phyloP scores from a whole-genome alignment of 768 basidiomycete genomes.

The Trametes punicea region DNA sequence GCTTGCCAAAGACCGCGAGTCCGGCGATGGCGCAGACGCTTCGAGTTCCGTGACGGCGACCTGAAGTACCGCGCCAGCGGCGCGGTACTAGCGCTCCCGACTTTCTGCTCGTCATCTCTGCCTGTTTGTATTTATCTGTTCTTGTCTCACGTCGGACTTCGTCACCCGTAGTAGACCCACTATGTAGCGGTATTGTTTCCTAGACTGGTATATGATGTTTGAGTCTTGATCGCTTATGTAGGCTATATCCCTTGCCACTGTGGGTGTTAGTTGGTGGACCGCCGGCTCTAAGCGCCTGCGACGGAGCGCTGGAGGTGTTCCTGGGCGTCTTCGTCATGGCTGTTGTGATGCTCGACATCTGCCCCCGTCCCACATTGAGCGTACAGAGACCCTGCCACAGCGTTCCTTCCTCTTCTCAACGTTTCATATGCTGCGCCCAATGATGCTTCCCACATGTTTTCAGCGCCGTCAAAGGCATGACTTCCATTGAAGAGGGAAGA shows the following conservation, averaged over 20 bases:
- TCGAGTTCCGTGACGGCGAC: not conserved
- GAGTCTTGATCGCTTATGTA: not conserved
- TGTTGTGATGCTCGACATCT: too few species aligned
- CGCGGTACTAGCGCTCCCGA: not conserved
- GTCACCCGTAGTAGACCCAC: not conserved
- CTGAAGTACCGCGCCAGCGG: not conserved
- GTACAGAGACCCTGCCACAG: not conserved
- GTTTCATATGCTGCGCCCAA: not conserved
- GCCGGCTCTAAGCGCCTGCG: not conserved
- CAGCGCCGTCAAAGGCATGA: not conserved
- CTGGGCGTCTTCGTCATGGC: not conserved
- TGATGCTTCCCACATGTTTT: not conserved
- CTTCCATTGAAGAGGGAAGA: too few species aligned
- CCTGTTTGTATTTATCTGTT: not conserved
- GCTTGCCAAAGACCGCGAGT: not conserved
- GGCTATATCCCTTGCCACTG: not conserved
- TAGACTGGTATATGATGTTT: slow-evolving; percentile 4
- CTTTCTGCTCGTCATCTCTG: not conserved
- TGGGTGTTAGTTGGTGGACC: slow-evolving; percentile 7
- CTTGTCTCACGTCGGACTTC: slow-evolving; percentile 2
- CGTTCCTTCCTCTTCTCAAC: not conserved
- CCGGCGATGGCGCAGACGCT: not conserved
- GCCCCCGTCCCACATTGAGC: too few species aligned
- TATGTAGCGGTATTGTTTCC: slow-evolving; percentile 2
- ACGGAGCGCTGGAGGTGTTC: too few species aligned